phyloP scores from a whole-genome alignment of 2,329 filamentous ascomycete genomes.

The Chaetomiaceae sp. region DNA sequence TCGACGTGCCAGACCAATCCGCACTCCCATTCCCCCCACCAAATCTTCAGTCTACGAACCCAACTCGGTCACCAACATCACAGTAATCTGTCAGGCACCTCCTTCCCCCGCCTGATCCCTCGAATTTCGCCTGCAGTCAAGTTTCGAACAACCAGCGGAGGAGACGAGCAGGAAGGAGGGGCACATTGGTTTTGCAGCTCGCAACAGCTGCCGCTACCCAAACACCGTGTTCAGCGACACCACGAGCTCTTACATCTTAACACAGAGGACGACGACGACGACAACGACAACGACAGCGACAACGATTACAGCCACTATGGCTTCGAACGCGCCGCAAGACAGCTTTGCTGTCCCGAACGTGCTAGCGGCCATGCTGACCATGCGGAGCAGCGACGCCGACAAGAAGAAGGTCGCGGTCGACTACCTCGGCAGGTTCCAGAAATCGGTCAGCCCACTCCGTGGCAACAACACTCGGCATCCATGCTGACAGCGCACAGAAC shows the following conservation, averaged over 20 bases:
- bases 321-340: slow-evolving; percentile 57
- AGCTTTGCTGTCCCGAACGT: slow-evolving; percentile 70
- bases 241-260: too few relatives aligned
- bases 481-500: slow-evolving; percentile 46
- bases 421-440: slow-evolving; percentile 92
- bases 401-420: slow-evolving; percentile 82
- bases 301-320: slow-evolving; percentile 47
- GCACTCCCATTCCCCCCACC: neutral
- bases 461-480: neutral
- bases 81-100: neutral
- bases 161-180: slow-evolving; percentile 16
- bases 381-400: slow-evolving; percentile 77
- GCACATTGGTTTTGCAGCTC: slow-evolving; percentile 12
- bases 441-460: slow-evolving; percentile 64
- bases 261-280: too few relatives aligned
- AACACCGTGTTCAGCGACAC: neutral
- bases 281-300: too few relatives aligned
- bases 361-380: slow-evolving; percentile 80
- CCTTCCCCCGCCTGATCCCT: slow-evolving; percentile 6
- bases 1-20: slow-evolving; percentile 7
- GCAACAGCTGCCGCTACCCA: slow-evolving; percentile 1
- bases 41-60: slow-evolving; percentile 1
- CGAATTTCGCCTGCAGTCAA: slow-evolving; percentile 3
- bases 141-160: neutral
- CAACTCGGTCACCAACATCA: neutral